phyloP scores from a whole-genome alignment of 2,329 filamentous ascomycete species.

The Sporothrix pseudoabietina region DNA sequence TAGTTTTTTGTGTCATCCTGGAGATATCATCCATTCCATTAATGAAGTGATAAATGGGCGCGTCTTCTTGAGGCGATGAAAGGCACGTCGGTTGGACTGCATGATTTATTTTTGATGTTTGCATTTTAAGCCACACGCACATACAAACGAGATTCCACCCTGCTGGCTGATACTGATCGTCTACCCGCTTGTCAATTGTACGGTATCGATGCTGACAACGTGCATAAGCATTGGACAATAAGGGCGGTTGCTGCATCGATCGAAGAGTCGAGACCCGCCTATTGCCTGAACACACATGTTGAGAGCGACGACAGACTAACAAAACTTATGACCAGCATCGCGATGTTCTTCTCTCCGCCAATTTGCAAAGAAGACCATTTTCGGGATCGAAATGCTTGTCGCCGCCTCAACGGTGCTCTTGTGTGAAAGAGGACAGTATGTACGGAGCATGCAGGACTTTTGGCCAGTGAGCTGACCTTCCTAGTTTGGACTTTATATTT shows the following conservation, averaged over 20 bases:
- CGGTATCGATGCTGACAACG: constrained; percentile 12
- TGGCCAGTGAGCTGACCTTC: neutral
- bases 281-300: constrained; percentile 1
- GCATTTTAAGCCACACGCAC: neutral
- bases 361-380: neutral
- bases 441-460: neutral
- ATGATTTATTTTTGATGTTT: neutral
- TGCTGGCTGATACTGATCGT: neutral
- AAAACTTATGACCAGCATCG: neutral
- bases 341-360: neutral
- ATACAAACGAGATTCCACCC: too few relatives aligned
- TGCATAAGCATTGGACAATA: constrained; percentile 15
- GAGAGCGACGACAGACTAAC: neutral
- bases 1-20: neutral
- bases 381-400: neutral
- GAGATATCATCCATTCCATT: neutral
- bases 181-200: neutral
- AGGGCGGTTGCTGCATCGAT: neutral
- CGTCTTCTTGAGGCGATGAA: neutral
- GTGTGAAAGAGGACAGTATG: too few relatives aligned
- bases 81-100: neutral
- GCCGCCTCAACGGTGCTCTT: neutral
- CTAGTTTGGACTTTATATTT: neutral
- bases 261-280: too few relatives aligned
- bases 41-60: neutral